Evolutionary conservation across 2,329 filamentous ascomycete genomes (phyloP).

Genomic region (Colletotrichum australisinense): DNA sequence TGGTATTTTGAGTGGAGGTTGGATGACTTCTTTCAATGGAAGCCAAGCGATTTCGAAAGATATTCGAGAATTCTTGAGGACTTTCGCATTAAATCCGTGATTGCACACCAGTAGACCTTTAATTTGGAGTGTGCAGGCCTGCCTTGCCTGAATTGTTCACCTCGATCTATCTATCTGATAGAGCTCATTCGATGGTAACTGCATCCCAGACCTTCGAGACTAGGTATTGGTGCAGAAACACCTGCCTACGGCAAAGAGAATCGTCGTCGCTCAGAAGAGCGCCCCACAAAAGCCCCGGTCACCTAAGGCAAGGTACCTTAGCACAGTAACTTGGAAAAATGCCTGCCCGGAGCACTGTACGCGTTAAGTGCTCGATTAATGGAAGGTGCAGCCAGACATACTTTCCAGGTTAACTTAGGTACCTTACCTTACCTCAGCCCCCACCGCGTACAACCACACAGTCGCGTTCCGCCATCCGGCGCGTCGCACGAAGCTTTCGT

Average conservation of each 20-base stretch:
- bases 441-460: neutral
- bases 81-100: neutral
- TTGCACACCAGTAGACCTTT: neutral
- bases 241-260: too few relatives aligned
- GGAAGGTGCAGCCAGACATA: too few relatives aligned
- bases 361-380: neutral
- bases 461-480: neutral
- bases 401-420: too few relatives aligned
- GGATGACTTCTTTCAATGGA: neutral
- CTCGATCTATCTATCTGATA: neutral
- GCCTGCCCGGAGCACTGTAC: neutral
- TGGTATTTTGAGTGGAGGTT: neutral
- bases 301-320: too few relatives aligned
- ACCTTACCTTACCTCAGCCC: neutral
- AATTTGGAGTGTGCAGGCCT: neutral
- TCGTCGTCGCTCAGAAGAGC: too few relatives aligned
- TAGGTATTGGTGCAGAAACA: too few relatives aligned
- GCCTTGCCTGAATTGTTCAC: neutral
- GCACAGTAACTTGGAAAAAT: neutral
- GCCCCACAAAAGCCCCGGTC: too few relatives aligned
- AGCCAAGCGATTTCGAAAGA: neutral
- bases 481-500: slow-evolving; percentile 1
- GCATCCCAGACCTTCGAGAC: neutral
- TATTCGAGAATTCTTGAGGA: neutral
- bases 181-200: too few relatives aligned